phyloP scores from a whole-genome alignment of 441 rosid genomes.

The Aleurites moluccanus region DNA sequence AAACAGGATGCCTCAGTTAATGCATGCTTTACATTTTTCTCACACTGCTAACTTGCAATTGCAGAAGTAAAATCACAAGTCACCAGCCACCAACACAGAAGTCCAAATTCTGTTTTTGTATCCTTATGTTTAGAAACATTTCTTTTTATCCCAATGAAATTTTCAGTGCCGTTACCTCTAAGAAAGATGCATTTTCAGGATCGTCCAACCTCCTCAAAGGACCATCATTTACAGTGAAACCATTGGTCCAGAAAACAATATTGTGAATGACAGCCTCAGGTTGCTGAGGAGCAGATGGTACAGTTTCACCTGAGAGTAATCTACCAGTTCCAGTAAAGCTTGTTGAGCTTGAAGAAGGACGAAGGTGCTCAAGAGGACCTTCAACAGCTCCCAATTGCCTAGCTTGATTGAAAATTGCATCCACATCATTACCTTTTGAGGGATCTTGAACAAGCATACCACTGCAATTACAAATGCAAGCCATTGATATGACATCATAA shows the following conservation, averaged over 20 bases:
- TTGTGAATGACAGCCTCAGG: conserved; percentile 83
- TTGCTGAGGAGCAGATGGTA: conserved; percentile 71
- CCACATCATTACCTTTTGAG: conserved; percentile 74
- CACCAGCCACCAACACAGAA: neutral
- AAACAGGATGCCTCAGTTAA: neutral
- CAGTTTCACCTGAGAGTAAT: conserved; percentile 77
- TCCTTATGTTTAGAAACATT: too few species aligned
- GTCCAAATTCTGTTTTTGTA: neutral
- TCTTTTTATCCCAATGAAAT: conserved; percentile 6
- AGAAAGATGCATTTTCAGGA: conserved; percentile 91
- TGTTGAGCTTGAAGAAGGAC: conserved; percentile 72
- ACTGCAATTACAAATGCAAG: conserved; percentile 35
- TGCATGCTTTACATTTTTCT: neutral
- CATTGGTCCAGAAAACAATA: conserved; percentile 91
- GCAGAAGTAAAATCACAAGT: neutral
- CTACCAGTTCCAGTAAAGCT: conserved; percentile 91
- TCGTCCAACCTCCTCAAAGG: conserved; percentile 87
- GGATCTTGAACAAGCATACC: conserved; percentile 99
- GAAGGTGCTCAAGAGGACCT: conserved; percentile 62
- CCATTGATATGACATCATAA: neutral
- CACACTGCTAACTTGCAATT: neutral
- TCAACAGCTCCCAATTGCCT: conserved; percentile 91
- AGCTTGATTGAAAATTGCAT: conserved; percentile 87
- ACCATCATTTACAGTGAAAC: conserved; percentile 93
- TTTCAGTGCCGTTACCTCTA: conserved; percentile 59